Base-by-base conservation (phyloP, 768 basidiomycete genomes). In the Xerocomus potaroensis region DNA sequence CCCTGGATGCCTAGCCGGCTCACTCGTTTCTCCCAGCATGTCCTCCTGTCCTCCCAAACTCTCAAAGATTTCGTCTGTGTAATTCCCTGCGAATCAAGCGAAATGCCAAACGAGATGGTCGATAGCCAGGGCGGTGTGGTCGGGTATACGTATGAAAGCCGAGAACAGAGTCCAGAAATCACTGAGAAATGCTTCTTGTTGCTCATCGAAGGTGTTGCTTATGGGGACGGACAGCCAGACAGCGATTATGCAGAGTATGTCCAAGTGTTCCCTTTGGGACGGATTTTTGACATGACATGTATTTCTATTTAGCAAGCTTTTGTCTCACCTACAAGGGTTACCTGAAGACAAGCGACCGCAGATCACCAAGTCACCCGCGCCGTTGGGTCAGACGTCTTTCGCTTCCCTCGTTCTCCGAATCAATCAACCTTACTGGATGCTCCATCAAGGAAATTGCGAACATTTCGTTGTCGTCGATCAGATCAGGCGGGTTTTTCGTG, bases 361-460 rank as follows among this genome's bases (percentile, higher is more conserved):
- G 19, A 63, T 74, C 15, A 64, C 48, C 45, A 76, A 71, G 56
- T 76, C 70, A 12, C 43, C 69, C 4, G 70, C 65, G 8, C 56
- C 74, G 4, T 69, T 83, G 58, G 58, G 68, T 43, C 71, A 80
- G 44, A 79, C 78, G 8, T 45, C 60, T 8, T 67, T 91, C 32
- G 63, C 70, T 1, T 75, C 79, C 1, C 73, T 91, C 19, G 66
- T 71, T 4, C 63, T 91, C 18, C 76, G 82, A 26, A 62, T 88
- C 30, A 77, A 87, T 54, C 74, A 84, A 56, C 91, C 91, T 1
- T 91, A 92, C 54, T 89, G 85, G 81, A 68, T 91, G 45, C 69
- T 91, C 15, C 90, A 92, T 57, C 75, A 77, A 44, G 90, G 89
- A 27, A 84, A 79, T 55, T 92, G 90, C 58, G 87, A 91, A 55